Percentiles rank a stretch among this genome's conserved stretches.
phyloP scores from a whole-genome alignment of 257 asterid species.

The Fraxinus quadrangulata region DNA sequence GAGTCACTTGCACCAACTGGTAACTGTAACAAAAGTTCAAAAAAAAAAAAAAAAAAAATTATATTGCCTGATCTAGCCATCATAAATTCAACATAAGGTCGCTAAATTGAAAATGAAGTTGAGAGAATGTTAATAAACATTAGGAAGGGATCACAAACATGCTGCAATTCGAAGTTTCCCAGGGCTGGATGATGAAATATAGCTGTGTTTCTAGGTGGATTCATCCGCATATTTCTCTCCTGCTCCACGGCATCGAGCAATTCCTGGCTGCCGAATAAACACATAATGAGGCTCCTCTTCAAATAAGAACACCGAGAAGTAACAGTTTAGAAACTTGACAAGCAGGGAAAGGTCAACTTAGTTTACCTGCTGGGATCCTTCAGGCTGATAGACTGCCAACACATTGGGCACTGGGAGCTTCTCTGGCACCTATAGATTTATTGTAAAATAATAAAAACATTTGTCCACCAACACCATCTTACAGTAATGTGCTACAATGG shows the following conservation, averaged over 20 bases:
- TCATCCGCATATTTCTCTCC: slow-evolving; percentile 76
- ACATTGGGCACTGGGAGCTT: slow-evolving; percentile 95
- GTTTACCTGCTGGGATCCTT: slow-evolving; percentile 80
- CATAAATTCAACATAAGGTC: background rate
- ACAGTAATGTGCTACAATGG: background rate
- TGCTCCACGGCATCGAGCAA: slow-evolving; percentile 92
- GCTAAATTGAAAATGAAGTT: background rate
- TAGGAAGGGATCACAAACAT: slow-evolving; percentile 50
- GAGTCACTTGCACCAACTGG: slow-evolving; percentile 82
- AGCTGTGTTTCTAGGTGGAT: slow-evolving; percentile 81
- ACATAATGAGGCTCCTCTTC: slow-evolving; percentile 7
- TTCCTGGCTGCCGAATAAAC: slow-evolving; percentile 73
- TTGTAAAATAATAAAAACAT: background rate
- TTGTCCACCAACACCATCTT: background rate
- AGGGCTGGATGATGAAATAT: slow-evolving; percentile 94
- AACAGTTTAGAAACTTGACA: background rate
- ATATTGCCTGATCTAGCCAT: background rate
- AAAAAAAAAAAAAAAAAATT: background rate
- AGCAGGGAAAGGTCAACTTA: slow-evolving; percentile 4
- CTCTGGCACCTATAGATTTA: slow-evolving; percentile 74
- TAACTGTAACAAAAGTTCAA: slow-evolving; percentile 46
- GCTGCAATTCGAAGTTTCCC: slow-evolving; percentile 92
- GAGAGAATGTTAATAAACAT: background rate
- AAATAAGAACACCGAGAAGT: slow-evolving; percentile 4
- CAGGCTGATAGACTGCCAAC: slow-evolving; percentile 82